A percentile compares a stretch with the other conserved stretches of the same genome.
phyloP scores from a whole-genome alignment of 768 basidiomycete genomes.

The Leccinum obscurum region DNA sequence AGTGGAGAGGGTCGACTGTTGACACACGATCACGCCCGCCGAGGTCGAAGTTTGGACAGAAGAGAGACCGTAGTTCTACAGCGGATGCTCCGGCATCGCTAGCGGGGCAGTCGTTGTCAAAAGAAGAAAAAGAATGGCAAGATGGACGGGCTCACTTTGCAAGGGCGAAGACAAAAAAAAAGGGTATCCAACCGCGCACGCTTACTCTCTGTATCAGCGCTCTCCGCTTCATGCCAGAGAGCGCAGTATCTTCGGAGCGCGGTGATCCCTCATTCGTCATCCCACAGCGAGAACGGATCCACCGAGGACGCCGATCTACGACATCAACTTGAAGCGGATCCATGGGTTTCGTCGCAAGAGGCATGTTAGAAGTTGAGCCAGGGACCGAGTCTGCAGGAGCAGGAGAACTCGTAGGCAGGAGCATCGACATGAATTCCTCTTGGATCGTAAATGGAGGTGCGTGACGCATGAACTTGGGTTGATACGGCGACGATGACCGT shows the following conservation, averaged over 20 bases:
- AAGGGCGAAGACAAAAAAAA: slow-evolving; percentile 64
- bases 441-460: slow-evolving; percentile 77
- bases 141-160: slow-evolving; percentile 55
- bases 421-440: slow-evolving; percentile 54
- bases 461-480: slow-evolving; percentile 61
- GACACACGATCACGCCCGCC: slow-evolving; percentile 63
- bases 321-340: slow-evolving; percentile 48
- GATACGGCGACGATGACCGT: slow-evolving; percentile 70
- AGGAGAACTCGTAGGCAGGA: slow-evolving; percentile 30
- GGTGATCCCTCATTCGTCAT: slow-evolving; percentile 66
- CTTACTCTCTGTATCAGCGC: slow-evolving; percentile 65
- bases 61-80: slow-evolving; percentile 69
- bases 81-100: slow-evolving; percentile 70
- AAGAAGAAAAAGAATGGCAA: neutral
- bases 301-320: slow-evolving; percentile 51
- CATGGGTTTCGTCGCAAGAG: slow-evolving; percentile 15
- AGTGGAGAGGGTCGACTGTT: slow-evolving; percentile 67
- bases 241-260: slow-evolving; percentile 68
- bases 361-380: slow-evolving; percentile 35
- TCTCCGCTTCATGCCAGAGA: slow-evolving; percentile 65
- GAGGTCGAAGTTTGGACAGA: slow-evolving; percentile 67
- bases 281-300: slow-evolving; percentile 52
- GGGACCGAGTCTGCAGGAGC: slow-evolving; percentile 8
- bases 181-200: slow-evolving; percentile 65
- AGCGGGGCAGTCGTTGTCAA: slow-evolving; percentile 6